phyloP scores from a whole-genome alignment of 2,329 filamentous ascomycete genomes.

The Penicillium sp. region DNA sequence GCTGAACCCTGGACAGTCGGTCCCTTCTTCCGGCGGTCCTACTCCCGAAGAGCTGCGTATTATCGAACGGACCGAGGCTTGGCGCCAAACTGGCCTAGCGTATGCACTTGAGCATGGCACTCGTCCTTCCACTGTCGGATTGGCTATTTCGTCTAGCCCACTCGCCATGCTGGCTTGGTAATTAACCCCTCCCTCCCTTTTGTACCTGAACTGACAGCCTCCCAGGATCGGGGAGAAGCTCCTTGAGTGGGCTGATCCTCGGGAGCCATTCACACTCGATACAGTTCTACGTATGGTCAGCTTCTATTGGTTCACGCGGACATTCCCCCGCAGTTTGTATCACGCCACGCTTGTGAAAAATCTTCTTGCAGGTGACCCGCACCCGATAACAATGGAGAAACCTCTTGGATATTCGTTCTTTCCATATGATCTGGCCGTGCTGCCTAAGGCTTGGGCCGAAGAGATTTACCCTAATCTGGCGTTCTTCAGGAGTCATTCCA shows the following conservation, averaged over 20 bases:
- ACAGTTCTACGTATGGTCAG: neutral
- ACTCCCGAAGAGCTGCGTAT: neutral
- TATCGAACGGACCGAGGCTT: constrained; percentile 37
- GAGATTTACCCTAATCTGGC: constrained; percentile 7
- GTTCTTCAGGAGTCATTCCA: constrained; percentile 1
- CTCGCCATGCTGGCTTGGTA: constrained; percentile 59
- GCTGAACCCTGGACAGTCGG: neutral
- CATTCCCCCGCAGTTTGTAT: constrained; percentile 8
- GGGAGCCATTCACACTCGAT: constrained; percentile 2
- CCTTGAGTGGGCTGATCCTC: constrained; percentile 8
- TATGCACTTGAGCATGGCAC: constrained; percentile 58
- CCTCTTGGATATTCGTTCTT: constrained; percentile 11
- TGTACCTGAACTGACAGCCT: neutral
- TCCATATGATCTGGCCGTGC: constrained; percentile 3
- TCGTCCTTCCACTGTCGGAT: constrained; percentile 57
- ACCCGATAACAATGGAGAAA: constrained; percentile 3
- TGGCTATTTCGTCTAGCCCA: constrained; percentile 55
- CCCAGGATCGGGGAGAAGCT: constrained; percentile 9
- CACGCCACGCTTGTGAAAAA: constrained; percentile 1
- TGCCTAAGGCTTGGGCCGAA: constrained; percentile 8
- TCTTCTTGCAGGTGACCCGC: neutral
- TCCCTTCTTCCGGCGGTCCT: neutral
- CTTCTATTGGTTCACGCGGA: constrained; percentile 11
- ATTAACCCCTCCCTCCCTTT: neutral
- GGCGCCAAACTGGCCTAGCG: constrained; percentile 44